Base-by-base conservation (phyloP, 192 early-diverging fungal genomes). In the Umbelopsis sp. region DNA sequence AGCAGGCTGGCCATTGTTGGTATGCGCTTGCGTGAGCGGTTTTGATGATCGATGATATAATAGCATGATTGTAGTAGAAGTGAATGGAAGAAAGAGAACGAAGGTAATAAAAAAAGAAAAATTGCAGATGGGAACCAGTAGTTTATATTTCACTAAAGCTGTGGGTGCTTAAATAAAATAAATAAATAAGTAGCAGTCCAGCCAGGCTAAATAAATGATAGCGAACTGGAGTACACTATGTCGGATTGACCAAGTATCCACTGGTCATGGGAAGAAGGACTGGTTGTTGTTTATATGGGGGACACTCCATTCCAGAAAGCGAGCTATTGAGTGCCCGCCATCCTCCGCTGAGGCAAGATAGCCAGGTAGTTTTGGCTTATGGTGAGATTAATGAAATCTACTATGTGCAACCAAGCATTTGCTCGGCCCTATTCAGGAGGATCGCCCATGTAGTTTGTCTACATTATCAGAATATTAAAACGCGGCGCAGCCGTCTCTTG, bases 171-270 rank as follows among this genome's bases (percentile, higher is more conserved):
- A 29, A 32, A 16, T 17, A 62, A 62, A 62, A 62, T 41, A 41
- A 41, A n/a, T n/a, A 11, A 41, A 41, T 41, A 41, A 41, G 38
- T 1, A n/a, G 38, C 38, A 36, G 16, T 16, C 54, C 54, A 59
- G 54, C 54, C 54, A 59, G 56, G 26, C 56, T 62, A 62, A 62
- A 62, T 62, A 62, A 62, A 62, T 32, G 54, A 59, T 59, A 59
- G 54, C 54, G 54, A 59, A 59, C 26, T 29, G 56, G 38, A 41
- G 38, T 41, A 41, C 38, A 62, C 29, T 34, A 62, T 12, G 12
- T 62, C 31, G 56, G 56, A 62, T 62, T 62, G 56, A 34, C 16
- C 56, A 62, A 26, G 25, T 62, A 22, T 22, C 56, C 56, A 62
- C 26, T 34, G 56, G 56, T 62, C 56, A 62, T 62, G 56, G 56